These are phyloP conservation scores for Cercospora sp. DNA, from an alignment of 2,329 filamentous ascomycete genomes.

Conservation along the genomic window DNA sequence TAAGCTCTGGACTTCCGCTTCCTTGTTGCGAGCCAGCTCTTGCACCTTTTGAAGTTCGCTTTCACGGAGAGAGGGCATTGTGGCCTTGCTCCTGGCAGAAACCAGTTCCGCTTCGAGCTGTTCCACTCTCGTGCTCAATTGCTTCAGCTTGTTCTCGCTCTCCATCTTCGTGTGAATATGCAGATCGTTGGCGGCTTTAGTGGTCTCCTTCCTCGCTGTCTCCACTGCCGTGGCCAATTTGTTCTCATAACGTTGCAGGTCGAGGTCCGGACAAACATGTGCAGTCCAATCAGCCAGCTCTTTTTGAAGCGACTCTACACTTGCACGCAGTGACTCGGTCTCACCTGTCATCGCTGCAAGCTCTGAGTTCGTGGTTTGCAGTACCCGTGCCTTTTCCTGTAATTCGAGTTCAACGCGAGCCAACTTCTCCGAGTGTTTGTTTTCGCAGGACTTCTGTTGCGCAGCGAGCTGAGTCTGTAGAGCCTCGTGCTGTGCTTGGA, in stretches of 20 bases:
- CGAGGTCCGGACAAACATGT: neutral
- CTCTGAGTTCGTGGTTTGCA: neutral
- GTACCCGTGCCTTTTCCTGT: neutral
- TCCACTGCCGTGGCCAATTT: neutral
- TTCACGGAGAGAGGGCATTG: neutral
- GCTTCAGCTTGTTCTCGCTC: slow-evolving; percentile 21
- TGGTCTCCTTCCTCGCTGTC: slow-evolving; percentile 12
- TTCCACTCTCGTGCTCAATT: slow-evolving; percentile 7
- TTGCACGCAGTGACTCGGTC: neutral
- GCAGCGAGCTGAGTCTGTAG: neutral
- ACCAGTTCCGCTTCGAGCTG: slow-evolving; percentile 10
- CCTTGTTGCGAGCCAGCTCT: neutral
- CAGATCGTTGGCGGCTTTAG: slow-evolving; percentile 10
- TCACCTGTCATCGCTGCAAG: neutral
- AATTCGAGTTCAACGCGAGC: slow-evolving; percentile 2
- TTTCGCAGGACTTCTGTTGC: neutral
- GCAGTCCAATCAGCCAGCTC: neutral
- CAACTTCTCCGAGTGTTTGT: neutral
- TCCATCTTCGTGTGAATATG: slow-evolving; percentile 17
- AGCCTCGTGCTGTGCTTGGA: slow-evolving; percentile 1
- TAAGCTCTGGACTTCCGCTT: slow-evolving; percentile 3
- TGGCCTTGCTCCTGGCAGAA: slow-evolving; percentile 4
- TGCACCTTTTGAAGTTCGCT: neutral
- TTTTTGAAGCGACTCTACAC: neutral
- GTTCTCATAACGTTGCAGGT: neutral